Evolutionary conservation across 2,329 filamentous ascomycete genomes (phyloP).

Genomic region (Exophiala viscosa): DNA sequence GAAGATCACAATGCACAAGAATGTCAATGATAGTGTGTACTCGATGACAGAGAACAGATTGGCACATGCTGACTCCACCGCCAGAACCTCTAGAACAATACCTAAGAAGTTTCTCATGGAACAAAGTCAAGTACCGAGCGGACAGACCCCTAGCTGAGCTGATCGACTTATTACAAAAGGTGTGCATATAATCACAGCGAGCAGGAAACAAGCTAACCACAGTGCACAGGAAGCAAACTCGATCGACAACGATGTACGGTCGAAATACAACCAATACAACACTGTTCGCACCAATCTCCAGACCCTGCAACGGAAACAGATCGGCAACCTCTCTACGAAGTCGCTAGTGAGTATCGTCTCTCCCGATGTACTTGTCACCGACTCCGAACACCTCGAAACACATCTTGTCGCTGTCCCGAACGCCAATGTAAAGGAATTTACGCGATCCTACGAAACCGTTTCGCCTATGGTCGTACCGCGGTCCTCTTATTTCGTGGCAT

Average conservation of each 20-base stretch:
- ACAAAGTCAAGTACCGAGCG: constrained; percentile 93
- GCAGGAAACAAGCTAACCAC: background rate
- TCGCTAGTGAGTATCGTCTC: constrained; percentile 87
- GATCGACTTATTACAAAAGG: constrained; percentile 84
- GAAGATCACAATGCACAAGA: constrained; percentile 81
- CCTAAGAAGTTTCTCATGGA: constrained; percentile 85
- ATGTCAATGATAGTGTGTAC: constrained; percentile 82
- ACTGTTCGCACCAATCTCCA: constrained; percentile 80
- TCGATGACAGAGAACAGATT: constrained; percentile 7
- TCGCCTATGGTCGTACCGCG: constrained; percentile 90
- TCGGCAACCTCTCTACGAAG: constrained; percentile 89
- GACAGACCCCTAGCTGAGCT: constrained; percentile 87
- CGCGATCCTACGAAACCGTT: constrained; percentile 83
- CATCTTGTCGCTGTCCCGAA: constrained; percentile 87
- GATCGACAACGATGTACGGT: constrained; percentile 93
- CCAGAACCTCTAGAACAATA: constrained; percentile 95
- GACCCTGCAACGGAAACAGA: constrained; percentile 79
- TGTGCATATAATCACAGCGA: constrained; percentile 32
- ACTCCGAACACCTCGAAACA: constrained; percentile 95
- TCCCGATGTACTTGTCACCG: constrained; percentile 67
- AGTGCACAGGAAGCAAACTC: constrained; percentile 70
- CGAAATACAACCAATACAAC: constrained; percentile 93
- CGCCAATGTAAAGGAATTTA: constrained; percentile 77
- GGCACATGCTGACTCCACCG: constrained; percentile 6
- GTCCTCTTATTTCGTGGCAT: constrained; percentile 72